Percentiles rank a stretch among this genome's conserved stretches.
phyloP scores from a whole-genome alignment of 495 filamentous ascomycete species.

The Cladorrhinum samala region DNA sequence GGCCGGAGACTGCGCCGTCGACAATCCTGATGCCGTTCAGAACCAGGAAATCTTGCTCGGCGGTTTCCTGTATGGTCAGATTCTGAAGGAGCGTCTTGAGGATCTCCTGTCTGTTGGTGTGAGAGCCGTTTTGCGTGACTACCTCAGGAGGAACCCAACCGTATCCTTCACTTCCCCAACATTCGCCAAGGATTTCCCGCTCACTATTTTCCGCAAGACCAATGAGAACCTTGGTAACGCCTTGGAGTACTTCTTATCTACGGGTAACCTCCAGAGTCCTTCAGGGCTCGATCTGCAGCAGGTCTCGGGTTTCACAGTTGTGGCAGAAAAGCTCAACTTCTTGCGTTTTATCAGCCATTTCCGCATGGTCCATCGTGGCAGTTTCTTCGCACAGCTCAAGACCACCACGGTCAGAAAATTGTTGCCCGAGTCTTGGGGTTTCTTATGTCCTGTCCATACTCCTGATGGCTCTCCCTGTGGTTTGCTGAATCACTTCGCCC shows the following conservation, averaged over 20 bases:
- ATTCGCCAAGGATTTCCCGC: slow-evolving; percentile 72
- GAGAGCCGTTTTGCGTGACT: slow-evolving; percentile 58
- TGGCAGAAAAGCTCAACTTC: slow-evolving; percentile 99
- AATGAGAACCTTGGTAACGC: slow-evolving; percentile 83
- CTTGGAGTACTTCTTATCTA: slow-evolving; percentile 92
- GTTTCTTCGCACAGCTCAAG: slow-evolving; percentile 96
- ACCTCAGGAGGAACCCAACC: slow-evolving; percentile 56
- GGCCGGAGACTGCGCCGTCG: slow-evolving; percentile 81
- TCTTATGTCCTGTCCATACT: slow-evolving; percentile 94
- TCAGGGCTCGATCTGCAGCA: slow-evolving; percentile 93
- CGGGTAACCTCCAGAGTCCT: slow-evolving; percentile 84
- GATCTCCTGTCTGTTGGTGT: slow-evolving; percentile 69
- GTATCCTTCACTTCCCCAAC: slow-evolving; percentile 60
- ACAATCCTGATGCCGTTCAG: slow-evolving; percentile 93
- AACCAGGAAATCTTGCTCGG: slow-evolving; percentile 91
- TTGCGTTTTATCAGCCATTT: slow-evolving; percentile 98
- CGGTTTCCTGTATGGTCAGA: slow-evolving; percentile 89
- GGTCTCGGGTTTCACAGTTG: slow-evolving; percentile 87
- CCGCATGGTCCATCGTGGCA: slow-evolving; percentile 97
- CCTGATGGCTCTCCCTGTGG: slow-evolving; percentile 94
- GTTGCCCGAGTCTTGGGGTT: slow-evolving; percentile 94
- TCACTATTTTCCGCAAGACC: slow-evolving; percentile 66
- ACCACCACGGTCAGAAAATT: slow-evolving; percentile 95
- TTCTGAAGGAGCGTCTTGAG: slow-evolving; percentile 89
- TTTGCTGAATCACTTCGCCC: slow-evolving; percentile 88